phyloP scores from a whole-genome alignment of 306 rosid genomes.

The Lablab purpureus region DNA sequence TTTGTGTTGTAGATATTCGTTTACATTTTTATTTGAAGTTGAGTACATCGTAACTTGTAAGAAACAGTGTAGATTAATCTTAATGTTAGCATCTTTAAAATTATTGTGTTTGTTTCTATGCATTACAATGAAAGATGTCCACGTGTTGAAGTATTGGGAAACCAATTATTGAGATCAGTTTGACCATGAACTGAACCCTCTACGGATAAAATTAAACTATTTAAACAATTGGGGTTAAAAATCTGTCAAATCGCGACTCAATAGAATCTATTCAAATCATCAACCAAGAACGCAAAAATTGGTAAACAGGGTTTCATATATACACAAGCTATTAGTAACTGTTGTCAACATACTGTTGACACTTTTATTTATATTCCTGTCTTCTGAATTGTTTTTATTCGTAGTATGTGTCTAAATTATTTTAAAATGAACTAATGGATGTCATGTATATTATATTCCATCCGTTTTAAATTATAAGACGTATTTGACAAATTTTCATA shows the following conservation, averaged over 20 bases:
- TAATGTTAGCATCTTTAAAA: background rate
- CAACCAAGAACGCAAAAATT: too few species aligned
- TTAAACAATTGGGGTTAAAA: too few species aligned
- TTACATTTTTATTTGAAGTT: background rate
- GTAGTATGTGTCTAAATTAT: background rate
- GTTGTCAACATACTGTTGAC: too few species aligned
- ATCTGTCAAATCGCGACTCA: background rate
- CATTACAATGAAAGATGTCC: background rate
- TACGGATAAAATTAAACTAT: background rate
- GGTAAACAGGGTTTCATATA: background rate
- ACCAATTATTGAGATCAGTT: background rate
- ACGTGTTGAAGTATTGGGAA: background rate
- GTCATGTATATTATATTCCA: too few species aligned
- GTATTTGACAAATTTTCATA: too few species aligned
- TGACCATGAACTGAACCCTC: background rate
- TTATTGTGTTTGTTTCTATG: background rate
- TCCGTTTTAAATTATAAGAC: too few species aligned
- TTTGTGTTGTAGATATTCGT: background rate
- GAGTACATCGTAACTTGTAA: background rate
- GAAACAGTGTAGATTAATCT: background rate
- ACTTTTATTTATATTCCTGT: too few species aligned
- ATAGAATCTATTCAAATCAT: background rate
- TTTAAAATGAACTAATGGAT: too few species aligned
- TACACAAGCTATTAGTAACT: too few species aligned
- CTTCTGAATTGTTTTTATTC: background rate